Conservation (phyloP, 106 monocot species). For the Cymbidium sinense region DNA sequence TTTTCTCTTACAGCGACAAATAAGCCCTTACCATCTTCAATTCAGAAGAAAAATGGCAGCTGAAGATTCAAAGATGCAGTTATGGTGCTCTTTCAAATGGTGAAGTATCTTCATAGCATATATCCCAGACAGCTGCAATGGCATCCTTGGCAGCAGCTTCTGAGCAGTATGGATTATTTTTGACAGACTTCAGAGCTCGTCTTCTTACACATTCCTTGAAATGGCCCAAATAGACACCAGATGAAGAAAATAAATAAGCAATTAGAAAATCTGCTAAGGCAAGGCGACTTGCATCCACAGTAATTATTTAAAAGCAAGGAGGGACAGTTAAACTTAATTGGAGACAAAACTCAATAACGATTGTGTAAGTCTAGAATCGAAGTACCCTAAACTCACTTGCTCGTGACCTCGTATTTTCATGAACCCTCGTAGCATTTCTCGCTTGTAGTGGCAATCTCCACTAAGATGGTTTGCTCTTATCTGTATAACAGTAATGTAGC, state of each 20-base stretch:
- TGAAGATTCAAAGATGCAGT: conserved; percentile 5
- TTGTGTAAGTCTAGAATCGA: too few relatives aligned
- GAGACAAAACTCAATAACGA: not conserved
- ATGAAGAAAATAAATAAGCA: not conserved
- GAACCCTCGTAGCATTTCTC: conserved; percentile 67
- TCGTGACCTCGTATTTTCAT: conserved; percentile 78
- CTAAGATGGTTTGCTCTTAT: conserved; percentile 87
- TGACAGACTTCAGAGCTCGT: conserved; percentile 68
- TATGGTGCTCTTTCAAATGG: conserved; percentile 92
- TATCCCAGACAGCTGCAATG: conserved; percentile 86
- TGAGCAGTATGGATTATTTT: conserved; percentile 71
- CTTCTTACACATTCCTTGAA: conserved; percentile 85
- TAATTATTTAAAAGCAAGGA: too few relatives aligned
- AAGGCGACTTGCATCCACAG: not conserved
- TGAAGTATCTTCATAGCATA: conserved; percentile 84
- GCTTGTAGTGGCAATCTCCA: conserved; percentile 83
- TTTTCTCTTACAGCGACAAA: too few relatives aligned
- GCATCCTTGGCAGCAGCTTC: conserved; percentile 80
- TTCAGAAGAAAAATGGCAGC: not conserved
- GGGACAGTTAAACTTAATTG: not conserved
- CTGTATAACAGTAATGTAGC: conserved; percentile 15
- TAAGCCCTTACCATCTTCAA: not conserved
- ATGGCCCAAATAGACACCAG: not conserved
- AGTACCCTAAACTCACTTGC: conserved; percentile 63
- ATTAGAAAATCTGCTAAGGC: not conserved